Evolutionary conservation across 1,284 basidiomycete species (phyloP).

Genomic region (Ustilago cynodontis): DNA sequence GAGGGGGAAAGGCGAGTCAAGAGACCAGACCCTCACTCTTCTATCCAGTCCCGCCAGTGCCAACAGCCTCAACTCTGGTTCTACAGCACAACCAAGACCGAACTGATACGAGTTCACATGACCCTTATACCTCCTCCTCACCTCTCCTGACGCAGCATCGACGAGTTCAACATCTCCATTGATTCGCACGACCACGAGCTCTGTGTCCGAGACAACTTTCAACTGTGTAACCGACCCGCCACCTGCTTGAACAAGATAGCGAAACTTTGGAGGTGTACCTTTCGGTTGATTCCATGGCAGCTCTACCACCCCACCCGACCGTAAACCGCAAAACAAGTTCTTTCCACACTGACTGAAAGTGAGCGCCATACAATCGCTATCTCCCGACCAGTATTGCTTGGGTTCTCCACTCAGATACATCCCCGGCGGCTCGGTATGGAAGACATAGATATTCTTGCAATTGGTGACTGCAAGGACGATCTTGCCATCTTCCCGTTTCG

Average conservation of each 20-base stretch:
- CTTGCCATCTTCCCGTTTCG: not conserved
- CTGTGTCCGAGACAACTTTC: not conserved
- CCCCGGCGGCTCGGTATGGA: not conserved
- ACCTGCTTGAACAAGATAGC: not conserved
- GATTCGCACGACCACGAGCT: conserved; percentile 32
- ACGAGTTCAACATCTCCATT: conserved; percentile 25
- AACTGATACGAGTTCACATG: conserved; percentile 43
- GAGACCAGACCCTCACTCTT: conserved; percentile 37
- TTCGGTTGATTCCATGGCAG: not conserved
- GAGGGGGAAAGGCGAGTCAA: conserved; percentile 28
- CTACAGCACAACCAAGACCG: conserved; percentile 26
- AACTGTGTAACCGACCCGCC: conserved; percentile 35
- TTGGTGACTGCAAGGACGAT: not conserved
- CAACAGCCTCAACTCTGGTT: conserved; percentile 16
- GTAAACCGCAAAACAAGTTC: conserved; percentile 19
- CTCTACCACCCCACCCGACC: conserved; percentile 20
- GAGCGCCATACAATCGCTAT: conserved; percentile 29
- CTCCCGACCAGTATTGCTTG: not conserved
- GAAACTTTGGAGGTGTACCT: not conserved
- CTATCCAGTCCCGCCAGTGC: conserved; percentile 37
- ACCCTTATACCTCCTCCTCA: conserved; percentile 12
- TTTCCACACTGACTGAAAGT: conserved; percentile 6
- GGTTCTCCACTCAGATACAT: not conserved
- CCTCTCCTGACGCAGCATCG: conserved; percentile 1
- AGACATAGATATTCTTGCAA: not conserved